Evolutionary conservation across 768 basidiomycete genomes (phyloP).

Genomic region (Leccinum boreale): DNA sequence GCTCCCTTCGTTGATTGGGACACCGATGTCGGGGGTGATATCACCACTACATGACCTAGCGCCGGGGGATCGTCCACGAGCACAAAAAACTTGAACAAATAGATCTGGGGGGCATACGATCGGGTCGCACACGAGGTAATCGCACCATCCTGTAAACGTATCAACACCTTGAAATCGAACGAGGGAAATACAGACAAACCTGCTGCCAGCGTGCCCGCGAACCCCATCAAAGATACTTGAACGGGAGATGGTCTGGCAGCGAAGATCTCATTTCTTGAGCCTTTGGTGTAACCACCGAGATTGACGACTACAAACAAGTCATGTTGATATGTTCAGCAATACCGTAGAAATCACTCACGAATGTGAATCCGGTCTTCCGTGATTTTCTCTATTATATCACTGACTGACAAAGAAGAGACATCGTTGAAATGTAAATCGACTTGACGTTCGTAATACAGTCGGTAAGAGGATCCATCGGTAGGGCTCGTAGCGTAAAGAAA

Average conservation of each 20-base stretch:
- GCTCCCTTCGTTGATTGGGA: slow-evolving; percentile 35
- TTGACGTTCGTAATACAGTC: slow-evolving; percentile 40
- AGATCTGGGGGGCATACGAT: slow-evolving; percentile 42
- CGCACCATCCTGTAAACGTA: slow-evolving; percentile 40
- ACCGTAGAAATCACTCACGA: slow-evolving; percentile 26
- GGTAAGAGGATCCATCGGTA: slow-evolving; percentile 44
- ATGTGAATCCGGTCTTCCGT: slow-evolving; percentile 44
- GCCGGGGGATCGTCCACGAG: slow-evolving; percentile 8
- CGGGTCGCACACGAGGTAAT: slow-evolving; percentile 44
- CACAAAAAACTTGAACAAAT: slow-evolving; percentile 33
- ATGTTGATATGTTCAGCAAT: background rate
- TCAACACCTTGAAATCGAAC: background rate
- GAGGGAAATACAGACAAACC: slow-evolving; percentile 19
- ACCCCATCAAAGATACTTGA: slow-evolving; percentile 50
- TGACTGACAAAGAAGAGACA: slow-evolving; percentile 37
- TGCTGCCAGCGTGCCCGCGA: slow-evolving; percentile 45
- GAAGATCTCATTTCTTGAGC: slow-evolving; percentile 49
- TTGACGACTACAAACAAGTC: slow-evolving; percentile 36
- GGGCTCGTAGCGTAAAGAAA: slow-evolving; percentile 48
- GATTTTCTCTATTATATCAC: slow-evolving; percentile 38
- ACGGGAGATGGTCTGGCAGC: slow-evolving; percentile 47
- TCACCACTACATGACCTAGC: background rate
- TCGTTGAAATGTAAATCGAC: slow-evolving; percentile 39
- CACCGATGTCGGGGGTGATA: slow-evolving; percentile 20
- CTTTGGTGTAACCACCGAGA: slow-evolving; percentile 50